phyloP scores from a whole-genome alignment of 176 grass and related monocot species.

The Dendrocalamus sinicus region DNA sequence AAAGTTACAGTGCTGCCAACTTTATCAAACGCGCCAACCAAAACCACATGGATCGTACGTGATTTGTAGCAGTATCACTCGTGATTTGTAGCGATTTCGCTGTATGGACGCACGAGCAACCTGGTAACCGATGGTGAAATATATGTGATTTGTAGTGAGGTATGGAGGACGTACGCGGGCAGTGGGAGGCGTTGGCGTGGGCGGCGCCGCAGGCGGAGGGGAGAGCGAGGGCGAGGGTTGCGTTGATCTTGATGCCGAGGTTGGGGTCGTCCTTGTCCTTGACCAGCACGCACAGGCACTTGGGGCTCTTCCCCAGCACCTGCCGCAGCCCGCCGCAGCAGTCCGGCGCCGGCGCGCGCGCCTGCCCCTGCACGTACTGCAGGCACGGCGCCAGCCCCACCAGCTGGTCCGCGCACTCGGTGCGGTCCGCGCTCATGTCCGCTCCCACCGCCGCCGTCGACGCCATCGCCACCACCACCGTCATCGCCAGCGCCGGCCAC shows the following conservation, averaged over 20 bases:
- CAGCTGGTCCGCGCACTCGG: constrained; percentile 78
- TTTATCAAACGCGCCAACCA: neutral
- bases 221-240: constrained; percentile 74
- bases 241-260: constrained; percentile 91
- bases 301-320: constrained; percentile 77
- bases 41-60: neutral
- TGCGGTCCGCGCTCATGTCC: constrained; percentile 68
- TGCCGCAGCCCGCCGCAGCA: constrained; percentile 83
- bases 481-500: neutral
- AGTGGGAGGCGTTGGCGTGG: constrained; percentile 80
- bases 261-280: constrained; percentile 85
- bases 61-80: neutral
- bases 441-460: neutral
- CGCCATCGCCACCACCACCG: neutral
- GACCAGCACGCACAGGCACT: constrained; percentile 91
- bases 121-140: too few species aligned
- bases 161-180: constrained; percentile 54
- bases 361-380: constrained; percentile 77
- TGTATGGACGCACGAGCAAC: neutral
- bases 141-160: neutral
- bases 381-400: constrained; percentile 82
- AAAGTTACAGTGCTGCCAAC: neutral
- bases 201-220: constrained; percentile 66
- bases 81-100: neutral
- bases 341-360: constrained; percentile 71